A percentile compares a stretch with the other conserved stretches of the same genome.
phyloP scores from a whole-genome alignment of 768 basidiomycete genomes.

The Baorangia bicolor region DNA sequence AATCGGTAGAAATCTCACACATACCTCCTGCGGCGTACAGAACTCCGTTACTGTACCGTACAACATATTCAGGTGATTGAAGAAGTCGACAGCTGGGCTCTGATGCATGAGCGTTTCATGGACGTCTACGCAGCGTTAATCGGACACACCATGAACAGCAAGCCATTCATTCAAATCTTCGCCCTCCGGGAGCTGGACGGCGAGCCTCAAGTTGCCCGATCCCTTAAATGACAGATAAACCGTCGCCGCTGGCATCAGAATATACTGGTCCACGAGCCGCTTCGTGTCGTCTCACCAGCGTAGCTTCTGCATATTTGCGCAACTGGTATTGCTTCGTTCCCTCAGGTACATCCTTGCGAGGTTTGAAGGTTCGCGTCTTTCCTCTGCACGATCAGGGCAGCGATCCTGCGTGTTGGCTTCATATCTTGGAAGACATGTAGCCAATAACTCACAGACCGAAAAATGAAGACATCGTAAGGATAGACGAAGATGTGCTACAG shows the following conservation, averaged over 20 bases:
- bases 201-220: constrained; percentile 90
- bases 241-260: constrained; percentile 13
- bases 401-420: constrained; percentile 12
- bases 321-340: constrained; percentile 98
- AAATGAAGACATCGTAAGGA: constrained; percentile 72
- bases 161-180: constrained; percentile 99
- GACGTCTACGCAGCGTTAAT: not conserved
- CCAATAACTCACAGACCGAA: constrained; percentile 69
- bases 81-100: constrained; percentile 92
- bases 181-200: constrained; percentile 93
- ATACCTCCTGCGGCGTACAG: constrained; percentile 89
- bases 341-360: constrained; percentile 90
- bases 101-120: not conserved
- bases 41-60: constrained; percentile 99
- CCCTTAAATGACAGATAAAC: constrained; percentile 50
- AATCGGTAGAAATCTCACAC: constrained; percentile 18
- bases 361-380: constrained; percentile 94
- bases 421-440: constrained; percentile 1
- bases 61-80: constrained; percentile 99
- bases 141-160: constrained; percentile 87
- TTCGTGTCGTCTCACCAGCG: constrained; percentile 51
- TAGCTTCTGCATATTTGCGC: constrained; percentile 97
- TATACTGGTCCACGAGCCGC: not conserved
- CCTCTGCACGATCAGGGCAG: constrained; percentile 48
- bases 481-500: constrained; percentile 9